Evolutionary conservation across 2,329 filamentous ascomycete genomes (phyloP).

Genomic region (Cylindrodendrum hubeiense): DNA sequence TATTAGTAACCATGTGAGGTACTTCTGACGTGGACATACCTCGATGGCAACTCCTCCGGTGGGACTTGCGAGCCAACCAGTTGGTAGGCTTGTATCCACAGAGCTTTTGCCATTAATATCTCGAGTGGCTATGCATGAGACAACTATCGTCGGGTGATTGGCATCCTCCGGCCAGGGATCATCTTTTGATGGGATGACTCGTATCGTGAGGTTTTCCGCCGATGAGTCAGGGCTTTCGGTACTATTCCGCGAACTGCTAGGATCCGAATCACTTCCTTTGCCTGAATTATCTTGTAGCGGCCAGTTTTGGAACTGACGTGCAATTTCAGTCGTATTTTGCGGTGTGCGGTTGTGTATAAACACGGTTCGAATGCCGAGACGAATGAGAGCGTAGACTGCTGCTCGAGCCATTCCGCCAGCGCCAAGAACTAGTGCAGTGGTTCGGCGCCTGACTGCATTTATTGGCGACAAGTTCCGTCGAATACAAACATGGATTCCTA

Average conservation of each 20-base stretch:
- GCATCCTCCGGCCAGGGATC: constrained; percentile 27
- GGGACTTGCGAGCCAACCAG: constrained; percentile 67
- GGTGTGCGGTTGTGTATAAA: constrained; percentile 69
- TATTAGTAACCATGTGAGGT: constrained; percentile 59
- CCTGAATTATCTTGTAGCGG: neutral
- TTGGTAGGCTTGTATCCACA: constrained; percentile 63
- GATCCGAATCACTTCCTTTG: neutral
- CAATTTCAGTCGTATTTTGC: constrained; percentile 64
- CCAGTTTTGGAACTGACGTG: constrained; percentile 43
- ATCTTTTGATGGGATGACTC: constrained; percentile 45
- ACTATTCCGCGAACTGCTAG: neutral
- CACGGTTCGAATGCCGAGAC: constrained; percentile 70
- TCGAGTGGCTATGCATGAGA: constrained; percentile 26
- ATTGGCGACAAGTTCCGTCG: constrained; percentile 71
- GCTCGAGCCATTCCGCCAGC: constrained; percentile 57
- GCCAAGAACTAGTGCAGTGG: constrained; percentile 57
- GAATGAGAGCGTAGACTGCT: constrained; percentile 70
- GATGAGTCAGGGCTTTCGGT: neutral
- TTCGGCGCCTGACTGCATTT: constrained; percentile 59
- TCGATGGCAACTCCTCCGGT: constrained; percentile 68
- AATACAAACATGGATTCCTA: constrained; percentile 72
- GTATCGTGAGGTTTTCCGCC: neutral
- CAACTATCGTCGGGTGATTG: constrained; percentile 29
- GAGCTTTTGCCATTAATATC: constrained; percentile 17
- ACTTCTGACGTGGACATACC: constrained; percentile 45